These are phyloP conservation scores for Protomyces inouyei DNA, from an alignment of 1,139 yeast genomes.

Conservation along the genomic window DNA sequence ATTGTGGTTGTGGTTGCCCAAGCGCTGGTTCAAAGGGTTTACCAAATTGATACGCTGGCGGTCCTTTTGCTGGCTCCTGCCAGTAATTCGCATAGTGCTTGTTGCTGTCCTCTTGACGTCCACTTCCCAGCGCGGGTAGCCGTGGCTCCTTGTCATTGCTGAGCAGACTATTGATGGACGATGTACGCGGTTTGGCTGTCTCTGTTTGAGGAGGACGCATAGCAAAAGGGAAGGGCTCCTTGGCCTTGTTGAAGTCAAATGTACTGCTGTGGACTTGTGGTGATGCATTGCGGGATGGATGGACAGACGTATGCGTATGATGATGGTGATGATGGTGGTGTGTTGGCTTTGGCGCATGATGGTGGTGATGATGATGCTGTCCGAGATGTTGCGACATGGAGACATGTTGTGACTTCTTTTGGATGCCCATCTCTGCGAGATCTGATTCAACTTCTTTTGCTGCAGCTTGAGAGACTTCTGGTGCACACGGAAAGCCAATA, in stretches of 20 bases:
- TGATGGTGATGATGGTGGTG: background rate
- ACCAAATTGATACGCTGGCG: background rate
- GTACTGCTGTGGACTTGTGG: background rate
- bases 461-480: constrained; percentile 49
- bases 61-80: background rate
- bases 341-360: background rate
- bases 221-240: background rate
- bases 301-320: background rate
- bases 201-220: background rate
- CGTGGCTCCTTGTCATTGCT: background rate
- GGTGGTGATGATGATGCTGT: background rate
- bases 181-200: background rate
- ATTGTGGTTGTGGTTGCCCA: background rate
- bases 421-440: constrained; percentile 34
- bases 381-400: background rate
- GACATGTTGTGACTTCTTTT: background rate
- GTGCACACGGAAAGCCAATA: constrained; percentile 62
- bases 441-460: constrained; percentile 51
- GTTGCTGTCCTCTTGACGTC: background rate
- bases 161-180: background rate
- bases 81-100: background rate
- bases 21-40: background rate
- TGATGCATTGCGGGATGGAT: background rate
- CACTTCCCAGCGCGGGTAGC: background rate
- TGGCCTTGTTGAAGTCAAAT: background rate